Evolutionary conservation across 2,329 filamentous ascomycete genomes (phyloP).

Genomic region (Neophaeococcomyces aloes): DNA sequence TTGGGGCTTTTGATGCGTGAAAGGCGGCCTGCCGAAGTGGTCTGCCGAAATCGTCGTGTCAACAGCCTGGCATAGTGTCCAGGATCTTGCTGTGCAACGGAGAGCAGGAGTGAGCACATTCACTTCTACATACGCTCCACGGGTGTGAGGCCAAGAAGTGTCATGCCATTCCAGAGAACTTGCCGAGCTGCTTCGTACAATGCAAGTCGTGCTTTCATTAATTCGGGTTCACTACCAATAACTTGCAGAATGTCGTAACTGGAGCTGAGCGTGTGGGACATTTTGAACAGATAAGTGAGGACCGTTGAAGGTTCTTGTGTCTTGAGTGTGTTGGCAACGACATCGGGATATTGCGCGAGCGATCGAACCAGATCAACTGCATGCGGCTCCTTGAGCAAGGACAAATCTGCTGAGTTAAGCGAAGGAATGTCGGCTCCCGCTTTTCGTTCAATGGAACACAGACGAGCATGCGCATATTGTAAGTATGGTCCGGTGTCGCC

Average conservation of each 20-base stretch:
- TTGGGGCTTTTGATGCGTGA: not conserved
- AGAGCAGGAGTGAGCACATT: not conserved
- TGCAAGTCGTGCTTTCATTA: conserved; percentile 50
- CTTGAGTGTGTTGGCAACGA: conserved; percentile 52
- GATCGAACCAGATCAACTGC: conserved; percentile 51
- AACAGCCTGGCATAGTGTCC: not conserved
- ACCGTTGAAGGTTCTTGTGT: conserved; percentile 58
- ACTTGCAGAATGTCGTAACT: conserved; percentile 55
- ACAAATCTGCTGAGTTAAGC: conserved; percentile 46
- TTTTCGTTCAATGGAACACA: conserved; percentile 50
- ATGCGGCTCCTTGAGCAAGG: conserved; percentile 51
- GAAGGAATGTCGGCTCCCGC: conserved; percentile 39
- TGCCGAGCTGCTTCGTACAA: conserved; percentile 53
- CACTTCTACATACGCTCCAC: conserved; percentile 39
- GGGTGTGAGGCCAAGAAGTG: conserved; percentile 54
- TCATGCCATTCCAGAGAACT: conserved; percentile 57
- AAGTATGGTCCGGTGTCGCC: conserved; percentile 57
- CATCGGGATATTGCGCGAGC: conserved; percentile 55
- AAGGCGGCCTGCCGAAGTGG: too few relatives aligned
- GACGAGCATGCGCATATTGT: conserved; percentile 52
- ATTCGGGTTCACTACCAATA: conserved; percentile 47
- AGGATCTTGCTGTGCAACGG: conserved; percentile 1
- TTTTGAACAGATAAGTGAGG: conserved; percentile 57
- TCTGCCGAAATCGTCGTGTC: not conserved
- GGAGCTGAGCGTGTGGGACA: conserved; percentile 51